Base-by-base conservation (phyloP, 1,284 basidiomycete genomes). In the Termitomyces sp. region DNA sequence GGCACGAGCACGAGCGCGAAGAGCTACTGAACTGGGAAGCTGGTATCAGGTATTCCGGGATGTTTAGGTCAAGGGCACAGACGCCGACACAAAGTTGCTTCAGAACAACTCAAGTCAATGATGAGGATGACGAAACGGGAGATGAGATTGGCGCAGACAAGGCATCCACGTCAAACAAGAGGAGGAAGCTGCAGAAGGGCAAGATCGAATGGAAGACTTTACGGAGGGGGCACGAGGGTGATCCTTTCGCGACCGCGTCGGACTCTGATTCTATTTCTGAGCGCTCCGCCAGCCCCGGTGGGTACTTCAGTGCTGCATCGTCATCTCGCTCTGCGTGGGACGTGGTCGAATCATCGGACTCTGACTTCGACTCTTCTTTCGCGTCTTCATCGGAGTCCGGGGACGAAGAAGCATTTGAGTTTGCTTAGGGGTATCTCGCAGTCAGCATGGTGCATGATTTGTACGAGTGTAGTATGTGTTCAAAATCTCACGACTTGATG, bases 1-100 rank as follows among this genome's bases (percentile, higher is more conserved):
- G 86, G 34, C 85, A 88, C 61, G 71, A 80, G 55, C 67, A 69
- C 45, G 85, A 87, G 66, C 71, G 77, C 40, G 79, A 84, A 57
- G 79, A 81, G 53, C 66, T 86, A 28, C 56, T 84, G 41, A 67
- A 63, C 12, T 78, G 79, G 76, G 81, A 86, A 49, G 70, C 73
- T 56, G 48, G 34, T 67, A 45, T 42, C 33, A 7, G 24, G 7
- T 5, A 49, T 21, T 17, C 15, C 24, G 8, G 9, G 44, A 10
- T 1, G 15, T 4, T 12, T 3, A 28, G 12, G 17, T 10, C 24
- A 26, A 56, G 55, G 48, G 49, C 49, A n/a, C 52, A 34, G 31
- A 59, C 55, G 38, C 54, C 58, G 10, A 57, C 39, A 33, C 54
- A 53, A 34, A 53, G 40, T 30, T 31, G 13, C 19, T 53, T 47